phyloP scores from a whole-genome alignment of 257 asterid species.

The Capsicum baccatum region DNA sequence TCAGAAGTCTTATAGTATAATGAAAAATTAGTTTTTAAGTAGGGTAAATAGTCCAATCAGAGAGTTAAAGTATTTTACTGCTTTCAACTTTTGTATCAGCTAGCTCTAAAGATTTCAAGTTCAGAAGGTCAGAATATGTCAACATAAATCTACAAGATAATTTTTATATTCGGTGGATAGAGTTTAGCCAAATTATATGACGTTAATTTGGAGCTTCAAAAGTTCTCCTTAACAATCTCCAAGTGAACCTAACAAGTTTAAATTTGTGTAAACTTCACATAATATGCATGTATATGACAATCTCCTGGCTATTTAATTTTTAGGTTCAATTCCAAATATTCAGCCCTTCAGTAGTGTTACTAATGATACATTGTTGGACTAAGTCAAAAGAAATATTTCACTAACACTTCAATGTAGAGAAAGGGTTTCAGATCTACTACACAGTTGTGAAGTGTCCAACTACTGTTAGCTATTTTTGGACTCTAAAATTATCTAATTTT shows the following conservation, averaged over 20 bases:
- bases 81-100: constrained; percentile 27
- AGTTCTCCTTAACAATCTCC: neutral
- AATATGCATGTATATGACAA: neutral
- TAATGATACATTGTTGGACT: neutral
- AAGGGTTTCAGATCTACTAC: too few species aligned
- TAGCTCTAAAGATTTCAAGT: constrained; percentile 32
- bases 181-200: neutral
- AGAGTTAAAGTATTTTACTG: neutral
- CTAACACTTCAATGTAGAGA: neutral
- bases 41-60: too few species aligned
- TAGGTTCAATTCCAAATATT: neutral
- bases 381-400: neutral
- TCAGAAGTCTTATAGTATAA: too few species aligned
- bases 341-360: neutral
- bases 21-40: too few species aligned
- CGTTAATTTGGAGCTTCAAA: neutral
- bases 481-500: too few species aligned
- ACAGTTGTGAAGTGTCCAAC: too few species aligned
- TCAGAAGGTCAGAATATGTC: constrained; percentile 17
- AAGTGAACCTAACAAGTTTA: constrained; percentile 2
- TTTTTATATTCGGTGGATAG: neutral
- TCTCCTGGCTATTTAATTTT: neutral
- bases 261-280: neutral
- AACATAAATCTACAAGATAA: neutral
- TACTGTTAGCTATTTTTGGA: too few species aligned